Evolutionary conservation across 768 basidiomycete species (phyloP), one percentile per base, ranked within the genome.

Genomic region (Serendipita sp.): DNA sequence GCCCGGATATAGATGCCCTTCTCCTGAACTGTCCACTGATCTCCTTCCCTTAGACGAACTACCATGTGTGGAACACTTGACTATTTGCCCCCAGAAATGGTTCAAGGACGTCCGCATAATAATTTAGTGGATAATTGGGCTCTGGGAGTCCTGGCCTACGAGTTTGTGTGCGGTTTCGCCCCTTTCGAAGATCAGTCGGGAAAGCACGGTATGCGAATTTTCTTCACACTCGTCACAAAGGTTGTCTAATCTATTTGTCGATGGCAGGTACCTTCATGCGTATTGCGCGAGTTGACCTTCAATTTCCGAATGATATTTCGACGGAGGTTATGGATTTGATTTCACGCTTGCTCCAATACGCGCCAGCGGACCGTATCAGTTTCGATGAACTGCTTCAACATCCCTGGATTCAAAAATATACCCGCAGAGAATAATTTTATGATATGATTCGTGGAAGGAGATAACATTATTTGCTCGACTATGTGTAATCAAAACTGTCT

Each of bases 51-150:
- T 61, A 67, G 74, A 20, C 71, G 76, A 7, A 69, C 70, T 2
- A 77, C 76, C 1, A 69, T 77, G 20, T 77, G 77, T 63, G 76
- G 76, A 44, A 77, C 77, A 2, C 70, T 77, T 28, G 77, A 78
- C 68, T 78, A 78, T 67, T 69, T 78, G 2, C 77, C 77, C n/a
- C 77, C 77, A 28, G 77, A 79, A 69, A 78, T 78, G 77, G 72
- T 78, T 16, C 74, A 76, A 60, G 73, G 74, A 1, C 70, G 73
- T 56, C 72, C 73, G 17, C 75, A 79, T 63, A 75, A 70, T 31
- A 72, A 74, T 17, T 67, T 72, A 62, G 78, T 79, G 24, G 78
- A 79, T 65, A 67, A 75, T n/a, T 79, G 78, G 78, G 77, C 78
- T 2, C 66, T 79, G 24, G 78, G 78, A 33, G 77, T 79, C 20